Base-by-base conservation (phyloP, 2,329 filamentous ascomycete species). In the Aureobasidium namibiae region DNA sequence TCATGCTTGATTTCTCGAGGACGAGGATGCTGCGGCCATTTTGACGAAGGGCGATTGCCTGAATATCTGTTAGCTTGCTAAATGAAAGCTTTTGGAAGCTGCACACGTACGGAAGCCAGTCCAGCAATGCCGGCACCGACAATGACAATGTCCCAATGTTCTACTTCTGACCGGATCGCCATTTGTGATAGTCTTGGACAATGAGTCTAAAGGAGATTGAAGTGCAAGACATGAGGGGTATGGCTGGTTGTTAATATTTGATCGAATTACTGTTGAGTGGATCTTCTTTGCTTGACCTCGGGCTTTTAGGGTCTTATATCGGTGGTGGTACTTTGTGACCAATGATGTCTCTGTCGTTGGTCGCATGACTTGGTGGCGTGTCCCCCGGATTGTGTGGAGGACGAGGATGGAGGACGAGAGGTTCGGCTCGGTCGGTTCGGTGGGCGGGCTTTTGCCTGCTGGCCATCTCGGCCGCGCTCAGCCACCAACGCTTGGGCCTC, bases 41-140 rank as follows among this genome's bases (percentile, higher is more conserved):
- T 13, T 63, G 65, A 24, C 72, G 66, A 7, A 75, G 63, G 8
- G 72, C 71, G 21, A 73, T 70, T n/a, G 72, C 71, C 65, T 70
- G 38, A 3, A 3, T n/a, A 2, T 23, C 4, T n/a, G 26, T 42
- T 9, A 49, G 45, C 38, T 42, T 3, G 10, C 14, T 4, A 18
- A 6, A 9, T 1, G 3, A n/a, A 4, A 23, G 29, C 13, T 26
- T 29, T 21, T 11, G 8, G 11, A 49, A 10, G 45, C 5, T 49
- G 10, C 23, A 14, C 29, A 11, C 49, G 8, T 59, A 65, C 64
- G 1, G 62, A 57, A 14, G 64, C 61, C 5, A 67, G 61, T 7
- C 65, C 65, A 21, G 61, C 63, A 34, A 67, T 67, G 24, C 66
- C 65, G 23, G 65, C 65, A 29, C 61, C 57, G 23, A 62, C 68